Conservation (phyloP, 1,139 yeast species). For the Magnusiomyces clavatus region DNA sequence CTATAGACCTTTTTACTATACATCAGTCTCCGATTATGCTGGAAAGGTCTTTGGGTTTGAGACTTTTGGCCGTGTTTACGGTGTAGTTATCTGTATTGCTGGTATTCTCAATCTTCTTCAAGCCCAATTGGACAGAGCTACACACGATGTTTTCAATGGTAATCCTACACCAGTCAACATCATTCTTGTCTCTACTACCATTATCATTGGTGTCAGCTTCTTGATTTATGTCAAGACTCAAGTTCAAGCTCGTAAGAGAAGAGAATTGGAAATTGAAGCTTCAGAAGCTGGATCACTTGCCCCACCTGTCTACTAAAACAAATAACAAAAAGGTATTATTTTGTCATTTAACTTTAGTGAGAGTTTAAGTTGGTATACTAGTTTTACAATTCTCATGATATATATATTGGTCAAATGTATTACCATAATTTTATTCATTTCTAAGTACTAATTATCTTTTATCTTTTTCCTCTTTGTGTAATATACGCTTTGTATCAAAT, state of each 20-base stretch:
- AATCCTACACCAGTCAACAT: slow-evolving; percentile 75
- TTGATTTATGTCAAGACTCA: slow-evolving; percentile 49
- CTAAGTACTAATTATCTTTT: not conserved
- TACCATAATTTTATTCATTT: not conserved
- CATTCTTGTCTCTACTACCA: slow-evolving; percentile 45
- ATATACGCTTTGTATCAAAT: no score
- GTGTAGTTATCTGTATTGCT: slow-evolving; percentile 71
- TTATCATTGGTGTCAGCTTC: slow-evolving; percentile 46
- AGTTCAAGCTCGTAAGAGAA: slow-evolving; percentile 29
- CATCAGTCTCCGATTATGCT: slow-evolving; percentile 83
- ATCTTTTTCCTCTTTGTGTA: no score
- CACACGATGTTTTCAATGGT: slow-evolving; percentile 58
- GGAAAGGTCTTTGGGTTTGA: slow-evolving; percentile 91
- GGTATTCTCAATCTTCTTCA: slow-evolving; percentile 73
- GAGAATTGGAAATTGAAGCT: slow-evolving; percentile 6
- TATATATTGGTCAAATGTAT: not conserved
- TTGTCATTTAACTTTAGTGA: no score
- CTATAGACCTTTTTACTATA: slow-evolving; percentile 85
- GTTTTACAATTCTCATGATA: not conserved
- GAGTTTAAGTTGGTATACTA: not conserved
- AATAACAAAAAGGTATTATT: no score
- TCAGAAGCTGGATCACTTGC: slow-evolving; percentile 2
- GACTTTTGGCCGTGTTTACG: slow-evolving; percentile 89
- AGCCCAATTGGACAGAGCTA: slow-evolving; percentile 56
- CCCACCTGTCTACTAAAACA: slow-evolving; percentile 3